Base-by-base conservation (phyloP, 2,329 filamentous ascomycete species). In the Zymoseptoria crescenta region DNA sequence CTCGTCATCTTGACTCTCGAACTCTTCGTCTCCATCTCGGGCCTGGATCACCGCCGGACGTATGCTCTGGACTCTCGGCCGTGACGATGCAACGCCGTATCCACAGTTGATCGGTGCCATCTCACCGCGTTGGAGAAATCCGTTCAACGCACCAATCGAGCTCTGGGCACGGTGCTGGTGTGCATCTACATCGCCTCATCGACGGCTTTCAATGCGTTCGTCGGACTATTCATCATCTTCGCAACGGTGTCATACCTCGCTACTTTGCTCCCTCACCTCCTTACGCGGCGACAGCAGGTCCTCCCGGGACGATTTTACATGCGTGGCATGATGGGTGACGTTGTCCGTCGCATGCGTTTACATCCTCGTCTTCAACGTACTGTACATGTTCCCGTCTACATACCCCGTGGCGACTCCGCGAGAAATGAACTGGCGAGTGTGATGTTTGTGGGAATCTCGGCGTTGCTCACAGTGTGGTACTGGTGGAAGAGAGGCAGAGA, bases 131-230 rank as follows among this genome's bases (percentile, higher is more conserved):
- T 77, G 76, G 61, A 73, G 78, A 9, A 81, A 80, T 58, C 83
- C 84, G 0, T 78, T 83, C 61, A 80, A 82, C 62, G 80, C 83
- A 0, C 84, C 81, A 0, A 58, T 86, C 1, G 73, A 77, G 62
- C 74, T 49, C 71, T 80, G 56, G 79, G 80, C 24, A 83, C 83
- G 0, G 69, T 85, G 2, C 75, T 89, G 0, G 85, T 84, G 0
- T 78, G 77, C 49, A 84, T 89, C 51, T 88, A 87, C 63, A 79
- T 89, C 1, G 86, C 82, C n/a, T 84, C 78, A 60, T 80, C 77
- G 0, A 86, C 84, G 0, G 87, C 87, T 0, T 89, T 89, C 73
- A 81, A 82, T 49, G 86, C 86, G 0, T 82, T 89, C 27, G 81
- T 88, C 7, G 83, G 59, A 83, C 80, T 77, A 0, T 85, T 83